phyloP scores from a whole-genome alignment of 1,284 basidiomycete species.

The Rhodotorula sp. region DNA sequence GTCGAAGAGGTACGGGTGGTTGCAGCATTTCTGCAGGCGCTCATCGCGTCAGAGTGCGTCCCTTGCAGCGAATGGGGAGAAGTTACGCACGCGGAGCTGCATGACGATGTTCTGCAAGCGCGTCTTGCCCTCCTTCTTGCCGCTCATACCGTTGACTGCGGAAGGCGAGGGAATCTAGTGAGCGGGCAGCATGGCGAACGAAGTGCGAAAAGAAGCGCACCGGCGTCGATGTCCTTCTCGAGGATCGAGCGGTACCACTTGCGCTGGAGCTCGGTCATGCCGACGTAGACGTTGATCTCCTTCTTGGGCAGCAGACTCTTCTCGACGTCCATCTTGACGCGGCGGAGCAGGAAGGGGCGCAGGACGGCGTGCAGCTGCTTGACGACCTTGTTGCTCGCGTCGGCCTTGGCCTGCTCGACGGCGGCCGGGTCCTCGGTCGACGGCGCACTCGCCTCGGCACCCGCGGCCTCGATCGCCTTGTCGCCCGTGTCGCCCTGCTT shows the following conservation, averaged over 20 bases:
- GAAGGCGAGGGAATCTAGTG: too few species aligned
- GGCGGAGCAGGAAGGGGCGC: constrained; percentile 86
- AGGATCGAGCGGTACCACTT: constrained; percentile 96
- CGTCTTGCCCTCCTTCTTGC: constrained; percentile 99
- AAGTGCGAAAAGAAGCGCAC: too few species aligned
- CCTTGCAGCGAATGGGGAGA: background rate
- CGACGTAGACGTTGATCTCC: constrained; percentile 98
- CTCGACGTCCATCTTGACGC: constrained; percentile 97
- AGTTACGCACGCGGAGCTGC: constrained; percentile 66
- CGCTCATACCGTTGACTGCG: constrained; percentile 80
- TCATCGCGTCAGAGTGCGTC: too few species aligned
- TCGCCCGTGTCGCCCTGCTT: constrained; percentile 56
- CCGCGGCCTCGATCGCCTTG: constrained; percentile 12
- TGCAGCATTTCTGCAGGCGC: constrained; percentile 54
- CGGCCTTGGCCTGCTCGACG: constrained; percentile 43
- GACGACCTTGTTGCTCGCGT: constrained; percentile 82
- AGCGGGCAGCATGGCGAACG: too few species aligned
- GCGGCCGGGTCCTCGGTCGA: constrained; percentile 24
- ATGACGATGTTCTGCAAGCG: constrained; percentile 98
- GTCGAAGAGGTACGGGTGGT: constrained; percentile 73
- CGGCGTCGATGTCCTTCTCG: constrained; percentile 96
- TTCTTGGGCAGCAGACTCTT: constrained; percentile 96
- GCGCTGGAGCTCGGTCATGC: constrained; percentile 95
- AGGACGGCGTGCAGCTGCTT: constrained; percentile 97
- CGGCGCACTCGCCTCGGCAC: constrained; percentile 18